Percentiles rank a stretch among this genome's conserved stretches.
Conservation (phyloP, 768 basidiomycete genomes). For the Serendipita indica region DNA sequence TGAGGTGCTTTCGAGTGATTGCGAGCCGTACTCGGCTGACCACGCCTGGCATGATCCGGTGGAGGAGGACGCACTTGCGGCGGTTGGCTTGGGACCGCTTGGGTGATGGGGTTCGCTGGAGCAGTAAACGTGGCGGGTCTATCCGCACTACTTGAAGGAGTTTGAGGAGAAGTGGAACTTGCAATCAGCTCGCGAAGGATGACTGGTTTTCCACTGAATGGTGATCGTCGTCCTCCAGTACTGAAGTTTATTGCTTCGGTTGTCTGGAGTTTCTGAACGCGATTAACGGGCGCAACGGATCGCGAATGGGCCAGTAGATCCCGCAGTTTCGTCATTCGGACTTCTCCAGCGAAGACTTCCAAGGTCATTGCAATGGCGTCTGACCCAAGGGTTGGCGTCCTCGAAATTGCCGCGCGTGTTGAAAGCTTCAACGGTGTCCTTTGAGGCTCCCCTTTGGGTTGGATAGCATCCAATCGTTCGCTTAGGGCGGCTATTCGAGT, state of each 20-base stretch:
- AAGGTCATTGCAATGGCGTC: background rate
- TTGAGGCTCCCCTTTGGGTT: background rate
- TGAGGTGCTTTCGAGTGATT: background rate
- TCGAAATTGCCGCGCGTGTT: background rate
- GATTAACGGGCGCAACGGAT: background rate
- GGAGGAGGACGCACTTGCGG: background rate
- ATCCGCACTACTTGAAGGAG: background rate
- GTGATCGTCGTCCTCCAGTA: background rate
- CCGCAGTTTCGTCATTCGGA: constrained; percentile 1
- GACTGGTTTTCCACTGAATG: background rate
- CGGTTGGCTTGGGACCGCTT: background rate
- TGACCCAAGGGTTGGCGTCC: background rate
- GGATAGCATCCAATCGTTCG: constrained; percentile 18
- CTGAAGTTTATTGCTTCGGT: background rate
- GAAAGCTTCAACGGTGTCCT: constrained; percentile 10
- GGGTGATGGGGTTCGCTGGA: too few species aligned
- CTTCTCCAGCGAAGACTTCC: background rate
- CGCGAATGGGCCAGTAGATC: background rate
- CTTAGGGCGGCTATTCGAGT: constrained; percentile 24
- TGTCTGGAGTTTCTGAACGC: background rate
- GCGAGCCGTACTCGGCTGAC: background rate
- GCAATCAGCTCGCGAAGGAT: background rate
- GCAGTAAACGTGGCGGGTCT: too few species aligned
- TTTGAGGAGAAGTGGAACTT: background rate
- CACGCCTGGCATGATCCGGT: background rate